Percentiles rank a stretch among this genome's conserved stretches.
Evolutionary conservation across 352 stramenopile species (phyloP).

Genomic region (Phytophthora gonapodyides): DNA sequence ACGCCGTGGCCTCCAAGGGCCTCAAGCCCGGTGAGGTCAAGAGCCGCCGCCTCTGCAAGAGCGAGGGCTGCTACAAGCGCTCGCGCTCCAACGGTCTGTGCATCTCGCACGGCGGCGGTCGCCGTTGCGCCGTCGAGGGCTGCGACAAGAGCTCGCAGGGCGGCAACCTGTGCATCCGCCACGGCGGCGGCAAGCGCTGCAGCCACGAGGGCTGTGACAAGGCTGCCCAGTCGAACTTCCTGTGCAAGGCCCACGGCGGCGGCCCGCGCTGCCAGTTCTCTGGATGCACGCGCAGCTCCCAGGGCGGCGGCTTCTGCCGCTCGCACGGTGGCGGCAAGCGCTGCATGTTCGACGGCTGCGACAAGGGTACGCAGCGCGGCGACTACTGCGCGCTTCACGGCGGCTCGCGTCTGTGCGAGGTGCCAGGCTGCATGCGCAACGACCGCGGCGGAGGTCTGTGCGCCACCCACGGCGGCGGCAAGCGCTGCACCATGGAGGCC

Average conservation of each 20-base stretch:
- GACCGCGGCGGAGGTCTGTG: conserved; percentile 78
- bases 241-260: conserved; percentile 89
- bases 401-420: conserved; percentile 82
- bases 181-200: conserved; percentile 86
- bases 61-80: conserved; percentile 85
- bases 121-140: conserved; percentile 73
- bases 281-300: conserved; percentile 71
- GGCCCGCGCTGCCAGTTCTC: conserved; percentile 76
- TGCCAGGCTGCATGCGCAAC: conserved; percentile 82
- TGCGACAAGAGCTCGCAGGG: conserved; percentile 86
- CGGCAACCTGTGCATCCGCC: conserved; percentile 85
- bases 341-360: conserved; percentile 82
- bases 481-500: conserved; percentile 68
- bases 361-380: conserved; percentile 87
- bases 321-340: conserved; percentile 88
- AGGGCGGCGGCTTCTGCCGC: conserved; percentile 82
- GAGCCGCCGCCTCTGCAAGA: conserved; percentile 66
- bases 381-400: conserved; percentile 88
- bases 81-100: conserved; percentile 86
- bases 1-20: conserved; percentile 17
- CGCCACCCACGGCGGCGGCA: conserved; percentile 81
- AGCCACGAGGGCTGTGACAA: conserved; percentile 78
- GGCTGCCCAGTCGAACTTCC: conserved; percentile 80
- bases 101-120: conserved; percentile 84
- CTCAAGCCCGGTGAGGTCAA: conserved; percentile 33